Evolutionary conservation across 2,329 filamentous ascomycete genomes (phyloP), one percentile per base, ranked within the genome.

Genomic region (Chaetomiaceae sp.): DNA sequence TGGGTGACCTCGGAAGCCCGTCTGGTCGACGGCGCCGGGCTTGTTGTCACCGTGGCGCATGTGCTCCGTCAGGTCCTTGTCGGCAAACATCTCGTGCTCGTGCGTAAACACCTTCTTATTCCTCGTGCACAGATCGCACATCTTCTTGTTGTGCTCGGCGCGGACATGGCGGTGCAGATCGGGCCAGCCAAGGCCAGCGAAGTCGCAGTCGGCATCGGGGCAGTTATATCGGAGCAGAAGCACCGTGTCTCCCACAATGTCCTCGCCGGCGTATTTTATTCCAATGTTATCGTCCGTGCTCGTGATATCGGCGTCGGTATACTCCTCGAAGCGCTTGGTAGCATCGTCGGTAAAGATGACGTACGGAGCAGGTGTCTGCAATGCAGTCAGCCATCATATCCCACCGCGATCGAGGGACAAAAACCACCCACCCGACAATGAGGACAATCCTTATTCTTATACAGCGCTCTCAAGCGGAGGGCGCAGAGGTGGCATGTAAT

Each of bases 91-190:
- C 56, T 95, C 89, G 66, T 99, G 93, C 69, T 99, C 93, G 70
- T 99, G 93, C 1, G 93, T 96, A 62, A 99, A 99, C 30, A 96
- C 90, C 65, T 96, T 96, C 71, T 99, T 99, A 73, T 96, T 91
- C 54, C 90, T 77, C 6, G 91, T 79, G 69, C 91, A 96, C 10
- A 96, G 76, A 67, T 96, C 89, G 68, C 87, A 95, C 85, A 95
- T 91, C 65, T 87, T 85, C 71, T 92, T 95, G 57, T 85, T 78
- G 72, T 99, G 93, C 51, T 79, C 80, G 46, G 75, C 81, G 64
- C 86, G 87, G 50, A 96, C 92, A 74, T 99, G 89, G 60, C 90
- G 73, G 59, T 79, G 76, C 46, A 79, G 66, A 55, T 79, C 76
- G 10, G 73, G 73, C 75, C 76, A 79, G 54, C 76, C 75, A 49